Evolutionary conservation across 2,329 filamentous ascomycete genomes (phyloP).

Genomic region (Phaeosphaeria sp.): DNA sequence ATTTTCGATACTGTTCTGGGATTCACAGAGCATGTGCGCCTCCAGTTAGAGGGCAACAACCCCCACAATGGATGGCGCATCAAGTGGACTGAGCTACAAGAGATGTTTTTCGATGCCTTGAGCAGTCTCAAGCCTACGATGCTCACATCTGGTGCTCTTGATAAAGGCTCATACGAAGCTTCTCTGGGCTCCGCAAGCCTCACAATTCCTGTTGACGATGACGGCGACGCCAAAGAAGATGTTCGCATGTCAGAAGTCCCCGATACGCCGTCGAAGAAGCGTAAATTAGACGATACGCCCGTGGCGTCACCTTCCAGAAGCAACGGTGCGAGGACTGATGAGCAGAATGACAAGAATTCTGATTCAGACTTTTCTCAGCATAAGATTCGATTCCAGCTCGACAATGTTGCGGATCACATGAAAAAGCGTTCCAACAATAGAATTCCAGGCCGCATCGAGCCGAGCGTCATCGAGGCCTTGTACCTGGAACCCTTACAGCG

Average conservation of each 20-base stretch:
- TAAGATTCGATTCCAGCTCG: slow-evolving; percentile 32
- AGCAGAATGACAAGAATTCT: neutral
- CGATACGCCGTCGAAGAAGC: slow-evolving; percentile 40
- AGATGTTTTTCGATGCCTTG: slow-evolving; percentile 58
- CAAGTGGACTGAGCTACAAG: slow-evolving; percentile 54
- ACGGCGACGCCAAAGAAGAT: slow-evolving; percentile 6
- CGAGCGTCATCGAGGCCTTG: slow-evolving; percentile 41
- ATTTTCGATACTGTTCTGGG: slow-evolving; percentile 65
- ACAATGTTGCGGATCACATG: slow-evolving; percentile 35
- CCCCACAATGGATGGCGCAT: slow-evolving; percentile 51
- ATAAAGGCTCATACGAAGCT: slow-evolving; percentile 18
- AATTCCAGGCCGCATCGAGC: slow-evolving; percentile 45
- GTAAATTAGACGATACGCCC: slow-evolving; percentile 26
- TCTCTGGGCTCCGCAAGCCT: slow-evolving; percentile 17
- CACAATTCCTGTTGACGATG: slow-evolving; percentile 28
- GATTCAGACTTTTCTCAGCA: slow-evolving; percentile 6
- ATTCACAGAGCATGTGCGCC: slow-evolving; percentile 63
- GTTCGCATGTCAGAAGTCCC: neutral
- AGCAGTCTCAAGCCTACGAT: slow-evolving; percentile 35
- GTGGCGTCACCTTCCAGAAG: slow-evolving; percentile 5
- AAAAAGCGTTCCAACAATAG: slow-evolving; percentile 31
- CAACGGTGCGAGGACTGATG: neutral
- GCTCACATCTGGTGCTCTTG: slow-evolving; percentile 8
- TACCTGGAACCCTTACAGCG: slow-evolving; percentile 31
- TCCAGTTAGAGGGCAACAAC: slow-evolving; percentile 60